These are phyloP conservation scores for Tubosaeta sp. DNA, from an alignment of 768 basidiomycete genomes.

Conservation along the genomic window DNA sequence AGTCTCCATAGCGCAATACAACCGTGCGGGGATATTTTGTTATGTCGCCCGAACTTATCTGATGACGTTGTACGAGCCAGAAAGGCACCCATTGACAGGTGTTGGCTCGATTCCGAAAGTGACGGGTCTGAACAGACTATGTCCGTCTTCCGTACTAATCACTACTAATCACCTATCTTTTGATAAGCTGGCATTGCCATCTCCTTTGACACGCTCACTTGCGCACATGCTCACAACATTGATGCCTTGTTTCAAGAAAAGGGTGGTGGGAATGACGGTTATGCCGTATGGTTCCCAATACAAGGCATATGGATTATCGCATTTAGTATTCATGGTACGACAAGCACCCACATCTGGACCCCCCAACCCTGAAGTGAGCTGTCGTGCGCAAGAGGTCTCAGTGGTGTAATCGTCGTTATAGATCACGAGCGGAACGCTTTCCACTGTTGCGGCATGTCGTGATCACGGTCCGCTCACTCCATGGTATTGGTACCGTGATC, in stretches of 20 bases:
- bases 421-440: constrained; percentile 10
- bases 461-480: constrained; percentile 18
- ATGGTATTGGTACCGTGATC: constrained; percentile 19
- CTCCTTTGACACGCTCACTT: constrained; percentile 2
- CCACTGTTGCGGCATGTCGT: constrained; percentile 6
- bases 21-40: constrained; percentile 19
- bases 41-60: constrained; percentile 9
- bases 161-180: constrained; percentile 1
- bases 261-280: constrained; percentile 9
- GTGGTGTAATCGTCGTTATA: constrained; percentile 2
- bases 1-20: constrained; percentile 15
- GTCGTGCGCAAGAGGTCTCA: background rate
- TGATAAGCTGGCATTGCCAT: constrained; percentile 1
- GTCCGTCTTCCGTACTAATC: constrained; percentile 2
- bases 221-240: constrained; percentile 1
- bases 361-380: constrained; percentile 5
- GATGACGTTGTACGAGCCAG: constrained; percentile 5
- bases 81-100: constrained; percentile 13
- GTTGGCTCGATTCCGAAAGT: constrained; percentile 7
- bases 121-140: constrained; percentile 2
- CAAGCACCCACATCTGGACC: constrained; percentile 15
- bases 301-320: constrained; percentile 19
- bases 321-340: constrained; percentile 17
- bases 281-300: constrained; percentile 25
- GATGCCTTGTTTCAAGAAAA: constrained; percentile 1